phyloP scores from a whole-genome alignment of 148 eudicot genomes.

The Persicaria tinctoria region DNA sequence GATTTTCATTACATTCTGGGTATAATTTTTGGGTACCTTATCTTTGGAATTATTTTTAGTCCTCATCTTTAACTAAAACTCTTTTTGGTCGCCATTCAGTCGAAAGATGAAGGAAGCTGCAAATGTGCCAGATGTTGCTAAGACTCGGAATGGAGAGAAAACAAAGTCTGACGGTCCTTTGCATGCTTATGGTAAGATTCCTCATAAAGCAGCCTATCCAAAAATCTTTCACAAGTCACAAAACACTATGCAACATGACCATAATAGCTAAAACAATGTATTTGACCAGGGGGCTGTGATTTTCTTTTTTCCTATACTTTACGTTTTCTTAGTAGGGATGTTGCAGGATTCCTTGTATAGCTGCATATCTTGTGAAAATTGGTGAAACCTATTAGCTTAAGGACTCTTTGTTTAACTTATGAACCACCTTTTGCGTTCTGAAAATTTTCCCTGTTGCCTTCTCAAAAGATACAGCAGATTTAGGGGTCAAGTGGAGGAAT shows the following conservation, averaged over 20 bases:
- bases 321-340: background rate
- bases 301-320: background rate
- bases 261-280: background rate
- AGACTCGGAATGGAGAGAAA: slow-evolving; percentile 17
- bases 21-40: slow-evolving; percentile 21
- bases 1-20: slow-evolving; percentile 25
- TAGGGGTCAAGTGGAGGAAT: slow-evolving; percentile 56
- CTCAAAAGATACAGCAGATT: slow-evolving; percentile 29
- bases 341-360: background rate
- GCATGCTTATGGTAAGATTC: background rate
- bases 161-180: background rate
- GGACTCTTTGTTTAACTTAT: background rate
- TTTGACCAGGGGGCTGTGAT: background rate
- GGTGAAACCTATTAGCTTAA: background rate
- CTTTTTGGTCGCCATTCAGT: slow-evolving; percentile 32
- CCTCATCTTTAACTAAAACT: slow-evolving; percentile 11
- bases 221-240: background rate
- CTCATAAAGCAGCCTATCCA: background rate
- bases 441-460: slow-evolving; percentile 13
- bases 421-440: background rate
- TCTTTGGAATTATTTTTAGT: background rate
- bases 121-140: slow-evolving; percentile 13
- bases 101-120: slow-evolving; percentile 24
- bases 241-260: slow-evolving; percentile 5
- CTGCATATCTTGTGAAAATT: background rate